A percentile compares a stretch with the other conserved stretches of the same genome.
Conservation (phyloP, 192 early-diverging fungal species). For the Coemansia sp. region DNA sequence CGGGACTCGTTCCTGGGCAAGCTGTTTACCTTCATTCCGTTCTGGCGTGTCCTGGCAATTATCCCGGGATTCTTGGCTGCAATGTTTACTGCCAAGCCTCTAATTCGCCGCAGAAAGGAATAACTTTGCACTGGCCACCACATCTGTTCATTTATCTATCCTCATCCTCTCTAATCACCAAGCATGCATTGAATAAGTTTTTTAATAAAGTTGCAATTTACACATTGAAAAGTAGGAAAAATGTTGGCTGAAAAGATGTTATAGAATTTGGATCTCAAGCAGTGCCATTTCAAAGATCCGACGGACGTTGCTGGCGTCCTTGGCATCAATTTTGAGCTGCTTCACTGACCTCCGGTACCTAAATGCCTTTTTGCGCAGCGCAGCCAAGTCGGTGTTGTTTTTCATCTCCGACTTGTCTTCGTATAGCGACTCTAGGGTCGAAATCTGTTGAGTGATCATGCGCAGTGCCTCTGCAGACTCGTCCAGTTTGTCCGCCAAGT, state of each 20-base stretch:
- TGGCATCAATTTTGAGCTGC: conserved; percentile 18
- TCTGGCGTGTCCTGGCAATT: conserved; percentile 38
- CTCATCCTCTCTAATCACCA: background rate
- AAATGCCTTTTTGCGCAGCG: conserved; percentile 13
- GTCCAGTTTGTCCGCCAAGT: conserved; percentile 35
- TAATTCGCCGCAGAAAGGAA: conserved; percentile 9
- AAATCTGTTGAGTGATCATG: conserved; percentile 12
- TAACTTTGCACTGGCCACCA: background rate
- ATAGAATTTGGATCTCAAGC: conserved; percentile 32
- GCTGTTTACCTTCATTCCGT: conserved; percentile 28
- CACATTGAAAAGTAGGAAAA: background rate
- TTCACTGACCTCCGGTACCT: conserved; percentile 1
- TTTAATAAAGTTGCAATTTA: too few species aligned
- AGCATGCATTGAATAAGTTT: background rate
- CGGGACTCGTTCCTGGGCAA: conserved; percentile 16
- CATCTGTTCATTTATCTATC: background rate
- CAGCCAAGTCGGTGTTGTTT: background rate
- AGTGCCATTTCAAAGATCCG: conserved; percentile 41
- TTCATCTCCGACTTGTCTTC: background rate
- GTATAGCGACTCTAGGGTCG: conserved; percentile 14
- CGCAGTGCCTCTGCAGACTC: conserved; percentile 12
- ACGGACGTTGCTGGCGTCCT: conserved; percentile 26
- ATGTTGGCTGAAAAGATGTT: background rate
- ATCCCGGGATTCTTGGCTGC: conserved; percentile 32
- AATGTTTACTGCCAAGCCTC: conserved; percentile 17